Evolutionary conservation across 2,329 filamentous ascomycete species (phyloP).

Genomic region (Aspergillus viridinutans): DNA sequence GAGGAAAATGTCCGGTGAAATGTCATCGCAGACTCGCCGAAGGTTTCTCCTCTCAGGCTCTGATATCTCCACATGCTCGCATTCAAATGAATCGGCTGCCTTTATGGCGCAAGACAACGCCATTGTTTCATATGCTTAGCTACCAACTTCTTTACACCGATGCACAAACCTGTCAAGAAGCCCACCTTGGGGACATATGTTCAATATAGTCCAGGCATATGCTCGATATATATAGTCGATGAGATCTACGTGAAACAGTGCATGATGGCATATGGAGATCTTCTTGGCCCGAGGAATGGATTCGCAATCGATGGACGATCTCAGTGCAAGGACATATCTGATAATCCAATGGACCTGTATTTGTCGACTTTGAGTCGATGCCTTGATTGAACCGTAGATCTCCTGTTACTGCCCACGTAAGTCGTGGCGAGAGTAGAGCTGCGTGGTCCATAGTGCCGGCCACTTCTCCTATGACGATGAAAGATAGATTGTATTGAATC

Average conservation of each 20-base stretch:
- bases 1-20: slow-evolving; percentile 2
- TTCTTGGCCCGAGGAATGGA: background rate
- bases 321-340: background rate
- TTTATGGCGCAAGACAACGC: background rate
- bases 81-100: background rate
- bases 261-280: background rate
- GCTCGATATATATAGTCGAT: background rate
- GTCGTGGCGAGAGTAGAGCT: too few species aligned
- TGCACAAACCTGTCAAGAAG: background rate
- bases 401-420: background rate
- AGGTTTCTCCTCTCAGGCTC: background rate
- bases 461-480: background rate
- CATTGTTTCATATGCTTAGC: background rate
- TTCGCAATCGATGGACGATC: background rate
- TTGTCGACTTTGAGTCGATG: background rate
- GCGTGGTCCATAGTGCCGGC: too few species aligned
- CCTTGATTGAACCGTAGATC: background rate
- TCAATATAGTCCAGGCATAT: too few species aligned
- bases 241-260: background rate
- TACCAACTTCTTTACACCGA: background rate
- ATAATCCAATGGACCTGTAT: background rate
- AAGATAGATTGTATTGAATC: background rate
- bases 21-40: background rate
- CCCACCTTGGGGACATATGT: too few species aligned
- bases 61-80: background rate